Evolutionary conservation across 148 eudicot genomes (phyloP), one percentile per base, ranked within the genome.

Genomic region (Nepenthes gracilis): DNA sequence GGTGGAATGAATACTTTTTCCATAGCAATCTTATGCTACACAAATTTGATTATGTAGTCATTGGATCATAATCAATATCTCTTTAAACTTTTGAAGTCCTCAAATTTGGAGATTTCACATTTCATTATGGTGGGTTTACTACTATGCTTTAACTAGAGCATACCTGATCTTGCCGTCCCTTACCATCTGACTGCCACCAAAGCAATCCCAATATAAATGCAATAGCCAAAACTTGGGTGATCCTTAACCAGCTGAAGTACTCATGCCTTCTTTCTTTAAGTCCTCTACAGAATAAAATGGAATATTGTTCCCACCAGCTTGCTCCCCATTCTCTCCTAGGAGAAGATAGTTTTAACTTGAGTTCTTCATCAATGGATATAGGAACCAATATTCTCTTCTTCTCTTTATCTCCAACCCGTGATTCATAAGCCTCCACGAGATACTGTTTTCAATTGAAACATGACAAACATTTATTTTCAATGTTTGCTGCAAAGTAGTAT

Each of bases 211-310:
- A 65, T 65, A 93, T 78, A 58, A 85, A 67, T 34, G 99, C 99
- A 10, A 96, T 93, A 10, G 79, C 77, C 34, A 93, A 62, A 60
- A 93, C 91, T 76, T 93, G 99, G 15, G 89, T 88, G 49, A 93
- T 69, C 74, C 96, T 79, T 55, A 93, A 72, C 99, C 96, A 88
- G 80, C 99, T 88, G 55, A 93, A 88, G 61, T 93, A 88, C 57
- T 93, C 99, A 58, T 93, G 92, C 48, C 79, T 70, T 60, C 99
- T 64, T 75, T 93, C 99, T 81, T 86, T 93, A 47, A 93, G 70
- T 45, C 99, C 99, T 81, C 99, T 79, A 59, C 67, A 37, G 61
- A 84, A 82, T 63, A 93, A 65, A n/a, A 93, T 88, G 45, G 76
- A 67, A 58, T 77, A 88, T 54, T 88, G 99, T 61, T 88, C 75